phyloP scores from a whole-genome alignment of 306 rosid species.

The Sophora flavescens region DNA sequence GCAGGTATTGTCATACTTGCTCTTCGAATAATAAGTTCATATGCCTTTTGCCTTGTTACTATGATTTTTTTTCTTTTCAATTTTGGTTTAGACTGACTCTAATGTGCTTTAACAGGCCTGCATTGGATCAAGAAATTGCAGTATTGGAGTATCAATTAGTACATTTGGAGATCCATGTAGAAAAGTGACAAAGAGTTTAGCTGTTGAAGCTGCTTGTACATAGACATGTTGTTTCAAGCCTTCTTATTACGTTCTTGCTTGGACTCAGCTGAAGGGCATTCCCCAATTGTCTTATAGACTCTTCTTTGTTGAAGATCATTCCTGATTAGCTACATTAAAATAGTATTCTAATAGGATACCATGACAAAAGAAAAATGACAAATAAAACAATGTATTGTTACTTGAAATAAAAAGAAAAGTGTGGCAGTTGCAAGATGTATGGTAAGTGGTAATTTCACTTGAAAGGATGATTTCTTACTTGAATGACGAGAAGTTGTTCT shows the following conservation, averaged over 20 bases:
- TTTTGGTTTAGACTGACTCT: conserved; percentile 30
- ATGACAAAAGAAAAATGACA: not conserved
- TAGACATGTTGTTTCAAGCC: conserved; percentile 14
- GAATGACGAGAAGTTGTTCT: too few species aligned
- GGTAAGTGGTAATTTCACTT: not conserved
- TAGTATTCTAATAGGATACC: conserved; percentile 2
- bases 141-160: conserved; percentile 55
- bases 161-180: conserved; percentile 66
- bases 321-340: too few species aligned
- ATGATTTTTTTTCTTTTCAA: not conserved
- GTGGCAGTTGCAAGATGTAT: too few species aligned
- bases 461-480: too few species aligned
- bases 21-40: not conserved
- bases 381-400: conserved; percentile 16
- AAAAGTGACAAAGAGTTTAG: conserved; percentile 71
- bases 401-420: conserved; percentile 5
- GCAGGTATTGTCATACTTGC: conserved; percentile 58
- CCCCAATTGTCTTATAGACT: conserved; percentile 5
- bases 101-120: conserved; percentile 61
- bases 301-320: not conserved
- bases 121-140: conserved; percentile 65
- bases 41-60: not conserved
- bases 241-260: not conserved
- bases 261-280: not conserved
- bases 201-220: conserved; percentile 72